Conservation (phyloP, 2,329 filamentous ascomycete genomes). For the Orbilia ellipsospora region DNA sequence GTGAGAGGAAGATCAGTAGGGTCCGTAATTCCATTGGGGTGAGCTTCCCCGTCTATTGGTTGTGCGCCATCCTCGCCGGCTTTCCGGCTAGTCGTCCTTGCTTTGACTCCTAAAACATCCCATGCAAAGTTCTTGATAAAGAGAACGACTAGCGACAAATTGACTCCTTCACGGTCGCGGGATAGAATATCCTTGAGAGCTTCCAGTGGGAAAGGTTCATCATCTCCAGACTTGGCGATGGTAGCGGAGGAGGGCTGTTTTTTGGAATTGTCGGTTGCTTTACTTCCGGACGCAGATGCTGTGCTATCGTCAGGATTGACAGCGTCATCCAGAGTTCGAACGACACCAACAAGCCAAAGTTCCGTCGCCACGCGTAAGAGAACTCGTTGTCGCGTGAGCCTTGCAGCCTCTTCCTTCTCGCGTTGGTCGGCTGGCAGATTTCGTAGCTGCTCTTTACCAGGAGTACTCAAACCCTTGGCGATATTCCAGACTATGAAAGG, state of each 20-base stretch:
- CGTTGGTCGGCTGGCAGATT: slow-evolving; percentile 80
- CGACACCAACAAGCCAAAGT: slow-evolving; percentile 89
- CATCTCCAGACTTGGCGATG: slow-evolving; percentile 74
- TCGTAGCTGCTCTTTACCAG: slow-evolving; percentile 70
- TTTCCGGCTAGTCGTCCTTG: slow-evolving; percentile 81
- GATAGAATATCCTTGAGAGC: slow-evolving; percentile 97
- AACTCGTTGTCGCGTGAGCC: slow-evolving; percentile 83
- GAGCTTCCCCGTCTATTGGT: slow-evolving; percentile 47
- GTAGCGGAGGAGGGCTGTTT: slow-evolving; percentile 67
- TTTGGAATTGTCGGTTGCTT: slow-evolving; percentile 47
- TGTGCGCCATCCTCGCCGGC: slow-evolving; percentile 70
- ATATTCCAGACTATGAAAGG: slow-evolving; percentile 59
- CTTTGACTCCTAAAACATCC: slow-evolving; percentile 88
- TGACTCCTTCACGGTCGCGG: slow-evolving; percentile 90
- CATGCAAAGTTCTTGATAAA: slow-evolving; percentile 97
- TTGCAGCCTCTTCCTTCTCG: slow-evolving; percentile 96
- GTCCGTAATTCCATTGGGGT: slow-evolving; percentile 63
- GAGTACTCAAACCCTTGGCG: slow-evolving; percentile 59
- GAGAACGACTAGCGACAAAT: slow-evolving; percentile 88
- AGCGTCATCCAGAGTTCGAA: slow-evolving; percentile 81
- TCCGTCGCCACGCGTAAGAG: slow-evolving; percentile 92
- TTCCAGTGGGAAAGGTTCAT: slow-evolving; percentile 94
- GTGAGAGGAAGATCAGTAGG: slow-evolving; percentile 66
- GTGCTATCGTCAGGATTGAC: slow-evolving; percentile 72
- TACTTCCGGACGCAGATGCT: slow-evolving; percentile 55